Base-by-base conservation (phyloP, 2,329 filamentous ascomycete species). In the Colletotrichum sp. region DNA sequence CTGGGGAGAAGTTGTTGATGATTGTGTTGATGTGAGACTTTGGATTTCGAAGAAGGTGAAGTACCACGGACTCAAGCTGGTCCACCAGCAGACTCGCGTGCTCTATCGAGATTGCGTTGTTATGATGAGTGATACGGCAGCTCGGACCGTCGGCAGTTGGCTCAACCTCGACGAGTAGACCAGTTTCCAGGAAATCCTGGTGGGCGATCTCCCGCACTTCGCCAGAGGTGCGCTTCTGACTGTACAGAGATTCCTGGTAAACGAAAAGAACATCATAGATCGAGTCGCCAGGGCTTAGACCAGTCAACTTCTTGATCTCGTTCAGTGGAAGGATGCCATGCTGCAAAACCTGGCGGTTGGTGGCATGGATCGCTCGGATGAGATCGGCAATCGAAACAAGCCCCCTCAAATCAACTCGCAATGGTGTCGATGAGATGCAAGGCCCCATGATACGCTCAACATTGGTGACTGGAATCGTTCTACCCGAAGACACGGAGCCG, bases 181-280 rank as follows among this genome's bases (percentile, higher is more conserved):
- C 92, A 57, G 95, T 96, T 81, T 98, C 96, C 8, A 97, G 86
- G 26, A 91, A 90, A 81, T 98, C 96, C 7, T 89, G 83, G 68
- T 94, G 92, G 30, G 90, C 88, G 0, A 91, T 82, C 71, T 95
- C 87, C 12, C 80, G 83, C 0, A 96, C 86, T 3, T 82, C 44
- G 5, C 83, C 79, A 2, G 78, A 75, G 1, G 59, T 36, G 34
- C 77, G 22, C 57, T 68, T 67, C 30, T 77, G 80, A 79, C 79
- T 85, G 81, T 86, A 84, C 2, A 94, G 86, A 1, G 93, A 94
- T 81, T 98, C 93, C 80, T 98, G 96, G 88, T 96, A 98, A 0
- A 96, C 93, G 80, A 98, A 93, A 0, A 98, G 86, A 1, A 93
- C 89, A 79, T 98, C 95, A 79, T 96, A 98, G 0, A 98, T 84